These are phyloP conservation scores for Nannizziopsis barbatae DNA, from an alignment of 2,329 filamentous ascomycete species.

Conservation along the genomic window DNA sequence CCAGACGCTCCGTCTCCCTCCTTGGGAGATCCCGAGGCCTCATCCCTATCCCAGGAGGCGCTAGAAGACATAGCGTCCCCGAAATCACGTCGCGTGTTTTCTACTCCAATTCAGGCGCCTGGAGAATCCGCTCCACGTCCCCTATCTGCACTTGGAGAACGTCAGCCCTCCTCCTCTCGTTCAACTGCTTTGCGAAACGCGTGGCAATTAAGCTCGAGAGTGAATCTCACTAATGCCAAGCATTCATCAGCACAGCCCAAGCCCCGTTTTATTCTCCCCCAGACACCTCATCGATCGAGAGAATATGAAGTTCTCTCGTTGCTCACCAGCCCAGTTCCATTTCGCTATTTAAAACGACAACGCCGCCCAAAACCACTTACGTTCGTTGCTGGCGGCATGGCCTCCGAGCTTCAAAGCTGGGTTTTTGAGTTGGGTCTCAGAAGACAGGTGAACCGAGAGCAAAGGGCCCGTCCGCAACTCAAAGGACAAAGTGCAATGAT, in stretches of 20 bases:
- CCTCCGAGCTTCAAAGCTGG: slow-evolving; percentile 33
- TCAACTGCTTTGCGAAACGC: not conserved
- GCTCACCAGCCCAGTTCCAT: slow-evolving; percentile 18
- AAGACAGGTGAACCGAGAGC: slow-evolving; percentile 10
- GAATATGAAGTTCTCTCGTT: slow-evolving; percentile 18
- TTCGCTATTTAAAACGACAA: slow-evolving; percentile 23
- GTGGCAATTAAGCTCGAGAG: not conserved
- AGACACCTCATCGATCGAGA: slow-evolving; percentile 24
- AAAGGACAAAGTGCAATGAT: not conserved
- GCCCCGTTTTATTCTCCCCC: slow-evolving; percentile 30
- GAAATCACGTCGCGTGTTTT: slow-evolving; percentile 2
- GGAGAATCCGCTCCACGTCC: slow-evolving; percentile 1
- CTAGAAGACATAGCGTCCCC: slow-evolving; percentile 1
- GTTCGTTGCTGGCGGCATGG: slow-evolving; percentile 32
- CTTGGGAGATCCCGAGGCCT: slow-evolving; percentile 4
- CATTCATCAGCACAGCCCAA: slow-evolving; percentile 20
- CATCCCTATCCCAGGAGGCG: slow-evolving; percentile 7
- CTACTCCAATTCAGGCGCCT: slow-evolving; percentile 11
- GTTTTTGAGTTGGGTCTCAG: slow-evolving; percentile 30
- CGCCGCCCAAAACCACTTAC: slow-evolving; percentile 22
- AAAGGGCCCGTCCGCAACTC: not conserved
- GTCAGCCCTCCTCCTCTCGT: slow-evolving; percentile 5
- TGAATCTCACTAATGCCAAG: not conserved
- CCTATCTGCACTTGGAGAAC: slow-evolving; percentile 1
- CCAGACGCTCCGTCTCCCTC: slow-evolving; percentile 14